Base-by-base conservation (phyloP, 352 stramenopile species). In the Phytophthora cryptogea region DNA sequence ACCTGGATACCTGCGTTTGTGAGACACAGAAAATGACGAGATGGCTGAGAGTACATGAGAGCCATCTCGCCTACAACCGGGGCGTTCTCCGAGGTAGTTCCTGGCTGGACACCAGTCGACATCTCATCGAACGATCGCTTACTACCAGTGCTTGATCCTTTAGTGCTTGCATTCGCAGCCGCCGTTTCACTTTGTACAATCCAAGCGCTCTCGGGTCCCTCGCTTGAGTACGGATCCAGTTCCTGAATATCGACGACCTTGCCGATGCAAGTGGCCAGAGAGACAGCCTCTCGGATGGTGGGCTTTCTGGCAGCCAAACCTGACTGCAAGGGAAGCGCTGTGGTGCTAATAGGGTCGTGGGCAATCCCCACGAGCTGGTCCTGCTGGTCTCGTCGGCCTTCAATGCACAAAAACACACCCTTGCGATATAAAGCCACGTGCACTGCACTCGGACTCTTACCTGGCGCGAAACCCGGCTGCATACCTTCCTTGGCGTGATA, bases 401-500 rank as follows among this genome's bases (percentile, higher is more conserved):
- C 82, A 23, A 92, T 80, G 1, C 86, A 75, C 9, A 95, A 66
- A 51, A 92, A 88, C 2, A 95, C 83, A 7, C 86, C 86, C 47
- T 90, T 80, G 37, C 80, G 82, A 54, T 95, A 76, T 52, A 89
- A 92, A 16, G 84, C 80, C 10, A 84, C 76, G 66, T 94, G 85
- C 27, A 95, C 81, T 4, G 86, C 72, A 16, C 81, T 86, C 23
- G 84, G 86, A 11, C 79, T 90, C 58, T 94, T 95, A 9, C 86
- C 86, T 0, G 86, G 83, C 0, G 82, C 81, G 40, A 82, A 90
- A 6, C 84, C 86, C 16, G 86, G 86, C 62, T 92, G 83, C 79
- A 95, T 91, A 3, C 86, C 86, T 72, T 95, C 86, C 59, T 92
- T 94, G 17, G 78, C 78, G 55, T 95, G 86, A 63, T 94, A 95